These are phyloP conservation scores for Stentor coeruleus DNA, from an alignment of 73 alveolate genomes.

Conservation along the genomic window DNA sequence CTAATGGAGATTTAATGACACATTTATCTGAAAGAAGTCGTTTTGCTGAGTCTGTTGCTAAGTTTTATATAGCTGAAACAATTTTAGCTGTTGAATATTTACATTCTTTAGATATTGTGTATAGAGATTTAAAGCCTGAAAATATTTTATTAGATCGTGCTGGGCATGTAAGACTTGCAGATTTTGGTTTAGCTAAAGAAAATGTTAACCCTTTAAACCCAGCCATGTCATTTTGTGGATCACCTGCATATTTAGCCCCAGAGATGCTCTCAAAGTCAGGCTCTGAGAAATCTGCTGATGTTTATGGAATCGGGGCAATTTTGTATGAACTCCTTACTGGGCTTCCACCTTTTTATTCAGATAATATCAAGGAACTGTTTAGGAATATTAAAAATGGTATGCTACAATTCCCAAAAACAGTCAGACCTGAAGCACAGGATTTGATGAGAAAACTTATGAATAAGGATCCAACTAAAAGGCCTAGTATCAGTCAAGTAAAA, in stretches of 20 bases:
- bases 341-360: constrained; percentile 53
- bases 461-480: background rate
- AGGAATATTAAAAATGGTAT: background rate
- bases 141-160: constrained; percentile 48
- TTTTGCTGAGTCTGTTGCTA: background rate
- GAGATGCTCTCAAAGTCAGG: constrained; percentile 69
- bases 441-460: background rate
- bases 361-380: background rate
- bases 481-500: background rate
- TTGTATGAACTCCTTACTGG: constrained; percentile 63
- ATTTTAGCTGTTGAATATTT: constrained; percentile 24
- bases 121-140: constrained; percentile 77
- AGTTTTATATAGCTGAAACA: constrained; percentile 5
- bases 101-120: constrained; percentile 22
- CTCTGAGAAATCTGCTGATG: constrained; percentile 61
- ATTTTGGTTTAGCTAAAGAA: constrained; percentile 35
- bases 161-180: constrained; percentile 20
- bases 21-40: constrained; percentile 41
- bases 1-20: constrained; percentile 88
- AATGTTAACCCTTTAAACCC: constrained; percentile 44
- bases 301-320: constrained; percentile 67
- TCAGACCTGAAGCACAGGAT: background rate
- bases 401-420: background rate
- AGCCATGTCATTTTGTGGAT: constrained; percentile 80
- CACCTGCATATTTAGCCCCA: constrained; percentile 85